Evolutionary conservation across 1,284 basidiomycete species (phyloP), one percentile per base, ranked within the genome.

Genomic region (Ustilago tritici): DNA sequence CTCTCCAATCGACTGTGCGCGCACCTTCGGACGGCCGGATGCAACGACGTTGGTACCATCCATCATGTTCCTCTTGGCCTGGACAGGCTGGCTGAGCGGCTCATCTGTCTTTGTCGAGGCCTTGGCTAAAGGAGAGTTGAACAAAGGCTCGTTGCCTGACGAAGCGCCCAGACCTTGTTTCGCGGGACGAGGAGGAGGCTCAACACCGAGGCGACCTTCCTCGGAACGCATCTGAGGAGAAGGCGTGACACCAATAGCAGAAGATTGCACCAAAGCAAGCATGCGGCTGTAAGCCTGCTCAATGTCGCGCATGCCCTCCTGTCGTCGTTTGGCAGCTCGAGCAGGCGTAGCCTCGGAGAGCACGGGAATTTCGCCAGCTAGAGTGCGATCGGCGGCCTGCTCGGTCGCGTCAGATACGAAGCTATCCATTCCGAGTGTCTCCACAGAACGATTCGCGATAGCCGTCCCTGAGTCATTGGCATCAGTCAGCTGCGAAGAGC

Each of bases 271-370:
- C 35, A 79, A 38, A 8, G 73, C 77, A n/a, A 77, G 61, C 77
- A 79, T 79, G n/a, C 77, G 68, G n/a, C 59, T 54, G 67, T 79
- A 79, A 5, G 77, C 70, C 36, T 65, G 70, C 40, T 79, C 77
- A 28, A 79, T 74, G 32, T 79, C 77, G 34, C 77, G 70, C 70
- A 79, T 79, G 7, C 73, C 75, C 54, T 76, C 77, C 53, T 69
- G 74, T 46, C 77, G 70, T 40, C 61, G 56, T 53, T 54, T 58
- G 12, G 77, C 77, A 32, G 74, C 77, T 43, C 59, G 50, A 40
- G 68, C 74, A 4, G 77, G 77, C 5, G 77, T 79, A 2, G 67
- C 76, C 53, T 78, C 76, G 12, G 76, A 78, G 9, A 68, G 38
- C 32, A 74, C 62, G 17, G 65, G 70, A 4, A 57, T 38, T 2